These are phyloP conservation scores for Alternaria consortialis DNA, from an alignment of 2,329 filamentous ascomycete species.

Conservation along the genomic window DNA sequence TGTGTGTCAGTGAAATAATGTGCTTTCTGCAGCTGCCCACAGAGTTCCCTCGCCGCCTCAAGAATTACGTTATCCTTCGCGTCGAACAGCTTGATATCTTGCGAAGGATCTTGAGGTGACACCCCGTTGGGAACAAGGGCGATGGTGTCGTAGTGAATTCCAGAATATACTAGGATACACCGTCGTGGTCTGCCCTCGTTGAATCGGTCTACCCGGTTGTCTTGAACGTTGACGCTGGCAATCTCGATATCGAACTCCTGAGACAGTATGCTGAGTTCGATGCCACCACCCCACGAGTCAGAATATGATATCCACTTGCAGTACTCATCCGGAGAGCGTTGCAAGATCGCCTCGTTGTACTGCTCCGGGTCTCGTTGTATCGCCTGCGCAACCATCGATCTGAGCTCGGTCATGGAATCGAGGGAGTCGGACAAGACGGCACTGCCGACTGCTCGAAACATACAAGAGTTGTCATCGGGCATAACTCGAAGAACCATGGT, in stretches of 20 bases:
- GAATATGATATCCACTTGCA: constrained; percentile 81
- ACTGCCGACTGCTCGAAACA: constrained; percentile 88
- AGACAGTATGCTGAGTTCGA: constrained; percentile 86
- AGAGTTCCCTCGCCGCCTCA: constrained; percentile 66
- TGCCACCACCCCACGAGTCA: constrained; percentile 89
- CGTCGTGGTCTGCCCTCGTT: constrained; percentile 73
- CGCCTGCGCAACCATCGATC: constrained; percentile 78
- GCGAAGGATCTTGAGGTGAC: constrained; percentile 71
- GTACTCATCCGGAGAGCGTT: constrained; percentile 75
- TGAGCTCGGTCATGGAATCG: constrained; percentile 75
- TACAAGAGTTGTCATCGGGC: constrained; percentile 95
- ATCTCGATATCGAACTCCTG: constrained; percentile 88
- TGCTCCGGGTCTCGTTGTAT: constrained; percentile 77
- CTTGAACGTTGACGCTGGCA: constrained; percentile 81
- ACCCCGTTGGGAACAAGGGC: constrained; percentile 71
- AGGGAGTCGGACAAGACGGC: constrained; percentile 72
- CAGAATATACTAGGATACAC: constrained; percentile 87
- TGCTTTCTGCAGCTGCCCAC: constrained; percentile 68
- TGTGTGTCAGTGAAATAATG: constrained; percentile 92
- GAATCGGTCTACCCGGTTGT: constrained; percentile 74
- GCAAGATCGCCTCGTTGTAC: constrained; percentile 81
- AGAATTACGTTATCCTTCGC: constrained; percentile 63
- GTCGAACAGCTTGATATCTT: constrained; percentile 81
- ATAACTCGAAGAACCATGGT: constrained; percentile 83
- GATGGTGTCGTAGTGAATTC: constrained; percentile 92